Evolutionary conservation across 441 rosid species (phyloP).

Genomic region (Mallotus japonicus): DNA sequence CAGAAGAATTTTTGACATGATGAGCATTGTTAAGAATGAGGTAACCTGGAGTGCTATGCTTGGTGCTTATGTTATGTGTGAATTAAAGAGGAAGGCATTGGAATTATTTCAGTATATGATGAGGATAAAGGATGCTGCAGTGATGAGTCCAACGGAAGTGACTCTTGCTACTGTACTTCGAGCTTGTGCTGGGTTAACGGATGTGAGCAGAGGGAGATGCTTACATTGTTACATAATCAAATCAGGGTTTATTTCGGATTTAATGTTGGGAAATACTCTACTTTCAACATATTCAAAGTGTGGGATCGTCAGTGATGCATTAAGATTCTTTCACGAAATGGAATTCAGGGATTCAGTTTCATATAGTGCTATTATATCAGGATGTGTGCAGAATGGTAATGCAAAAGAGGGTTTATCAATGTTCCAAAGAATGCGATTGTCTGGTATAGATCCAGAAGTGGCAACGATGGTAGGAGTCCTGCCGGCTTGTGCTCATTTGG

Average conservation of each 20-base stretch:
- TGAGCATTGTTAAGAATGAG: conserved; percentile 27
- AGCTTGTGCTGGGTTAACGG: conserved; percentile 30
- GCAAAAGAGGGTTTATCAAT: conserved; percentile 24
- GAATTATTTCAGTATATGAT: conserved; percentile 25
- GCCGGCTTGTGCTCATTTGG: conserved; percentile 34
- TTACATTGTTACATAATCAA: conserved; percentile 26
- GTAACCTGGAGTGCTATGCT: conserved; percentile 38
- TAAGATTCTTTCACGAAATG: conserved; percentile 27
- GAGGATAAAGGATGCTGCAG: conserved; percentile 9
- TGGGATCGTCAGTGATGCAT: conserved; percentile 23
- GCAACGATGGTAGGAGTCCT: conserved; percentile 26
- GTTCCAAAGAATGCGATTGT: conserved; percentile 23
- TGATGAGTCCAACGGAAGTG: conserved; percentile 10
- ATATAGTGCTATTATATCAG: conserved; percentile 30
- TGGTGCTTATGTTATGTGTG: conserved; percentile 29
- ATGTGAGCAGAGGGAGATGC: conserved; percentile 25
- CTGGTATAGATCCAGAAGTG: conserved; percentile 25
- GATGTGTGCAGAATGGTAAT: conserved; percentile 33
- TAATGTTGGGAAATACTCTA: conserved; percentile 31
- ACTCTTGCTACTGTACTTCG: conserved; percentile 27
- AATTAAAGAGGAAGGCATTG: conserved; percentile 26
- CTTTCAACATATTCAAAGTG: conserved; percentile 35
- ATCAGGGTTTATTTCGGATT: conserved; percentile 26
- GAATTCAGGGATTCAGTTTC: conserved; percentile 26
- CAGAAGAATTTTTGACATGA: conserved; percentile 25